Evolutionary conservation across 345 rosid genomes (phyloP).

Genomic region (Sonneratia caseolaris): DNA sequence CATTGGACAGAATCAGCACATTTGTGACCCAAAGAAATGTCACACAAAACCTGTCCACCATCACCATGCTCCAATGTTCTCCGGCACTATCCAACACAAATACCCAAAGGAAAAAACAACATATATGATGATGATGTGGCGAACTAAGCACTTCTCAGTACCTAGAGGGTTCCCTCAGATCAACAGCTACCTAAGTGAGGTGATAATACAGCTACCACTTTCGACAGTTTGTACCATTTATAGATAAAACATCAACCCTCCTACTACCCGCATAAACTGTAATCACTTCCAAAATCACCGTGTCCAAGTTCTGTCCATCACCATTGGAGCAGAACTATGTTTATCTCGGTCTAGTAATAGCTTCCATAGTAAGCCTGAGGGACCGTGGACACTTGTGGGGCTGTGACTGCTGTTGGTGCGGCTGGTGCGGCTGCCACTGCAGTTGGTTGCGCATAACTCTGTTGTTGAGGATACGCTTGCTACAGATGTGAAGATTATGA

Average conservation of each 20-base stretch:
- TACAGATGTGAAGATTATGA: not conserved
- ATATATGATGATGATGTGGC: not conserved
- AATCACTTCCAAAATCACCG: not conserved
- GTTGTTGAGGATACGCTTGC: constrained; percentile 14
- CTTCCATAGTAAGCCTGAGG: constrained; percentile 20
- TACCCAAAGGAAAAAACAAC: not conserved
- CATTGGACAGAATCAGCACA: not conserved
- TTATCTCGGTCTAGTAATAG: constrained; percentile 10
- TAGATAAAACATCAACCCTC: not conserved
- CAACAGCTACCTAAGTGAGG: not conserved
- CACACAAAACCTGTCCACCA: not conserved
- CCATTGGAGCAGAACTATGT: not conserved
- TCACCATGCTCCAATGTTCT: not conserved
- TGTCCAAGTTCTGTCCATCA: not conserved
- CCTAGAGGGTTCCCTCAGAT: not conserved
- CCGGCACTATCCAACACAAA: not conserved
- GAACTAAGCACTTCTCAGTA: not conserved
- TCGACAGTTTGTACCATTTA: not conserved
- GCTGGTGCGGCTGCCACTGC: not conserved
- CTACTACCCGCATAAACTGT: not conserved
- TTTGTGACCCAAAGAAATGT: not conserved
- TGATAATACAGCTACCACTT: not conserved
- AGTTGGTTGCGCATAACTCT: constrained; percentile 10
- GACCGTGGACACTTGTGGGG: constrained; percentile 11
- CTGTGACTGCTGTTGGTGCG: constrained; percentile 4